Base-by-base conservation (phyloP, 2,329 filamentous ascomycete genomes). In the Paramyrothecium sp. region DNA sequence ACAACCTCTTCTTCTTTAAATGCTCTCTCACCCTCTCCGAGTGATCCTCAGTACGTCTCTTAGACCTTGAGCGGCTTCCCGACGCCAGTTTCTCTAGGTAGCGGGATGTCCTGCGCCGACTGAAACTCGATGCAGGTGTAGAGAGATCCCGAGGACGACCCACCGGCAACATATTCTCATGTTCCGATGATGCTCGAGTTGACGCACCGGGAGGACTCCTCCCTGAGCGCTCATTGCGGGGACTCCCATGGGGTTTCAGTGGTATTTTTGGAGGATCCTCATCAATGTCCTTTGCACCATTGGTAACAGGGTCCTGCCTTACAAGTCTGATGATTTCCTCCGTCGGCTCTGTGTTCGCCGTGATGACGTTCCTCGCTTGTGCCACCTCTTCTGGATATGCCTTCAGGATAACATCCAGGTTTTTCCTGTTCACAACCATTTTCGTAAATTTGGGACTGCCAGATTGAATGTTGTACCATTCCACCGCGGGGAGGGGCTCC, bases 391-490 rank as follows among this genome's bases (percentile, higher is more conserved):
- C 61, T 0, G 70, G 65, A 33, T 78, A 78, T 3, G 60, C 62
- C 2, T 64, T 59, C 12, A 76, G 61, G 7, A 78, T 69, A 12
- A 63, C 61, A 2, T 67, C 62, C 4, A 81, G 58, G 47, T 73
- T 78, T 12, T 62, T 57, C 30, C 64, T 69, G 3, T 66, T 73
- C 11, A 81, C 66, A 23, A 78, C 59, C 52, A 69, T 66, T 17
- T 61, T 59, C 7, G 55, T 65, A 60, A 69, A 78, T 0, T 68
- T 38, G 1, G 71, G 68, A 7, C 50, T 61, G 3, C 67, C 69
- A 2, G 60, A 57, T 2, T 68, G 63, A 21, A 63, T 65, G 50
- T 72, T 76, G 63, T 67, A 80, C 74, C 77, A 84, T 23, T 78
- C 66, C 3, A 78, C 65, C 2, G 75, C 75, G 3, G 73, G 67